Evolutionary conservation across 1,284 basidiomycete genomes (phyloP), one percentile per base, ranked within the genome.

Genomic region (Megacollybia platyphylla): DNA sequence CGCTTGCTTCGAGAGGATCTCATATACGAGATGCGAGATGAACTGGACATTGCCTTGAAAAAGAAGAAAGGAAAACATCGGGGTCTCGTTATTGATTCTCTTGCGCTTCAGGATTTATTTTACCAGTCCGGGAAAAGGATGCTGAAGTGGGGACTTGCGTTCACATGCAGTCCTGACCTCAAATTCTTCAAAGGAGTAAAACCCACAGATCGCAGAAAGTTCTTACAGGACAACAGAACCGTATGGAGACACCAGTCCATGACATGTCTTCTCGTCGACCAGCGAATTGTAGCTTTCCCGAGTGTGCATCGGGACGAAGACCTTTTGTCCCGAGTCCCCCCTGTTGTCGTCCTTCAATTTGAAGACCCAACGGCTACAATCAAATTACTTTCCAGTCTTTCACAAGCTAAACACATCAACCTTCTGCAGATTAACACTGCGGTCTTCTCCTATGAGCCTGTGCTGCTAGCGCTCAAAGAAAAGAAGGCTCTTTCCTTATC

Each of bases 1-100:
- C 69, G 79, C 6, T 59, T 82, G 7, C 54, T 79, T 7, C 59
- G 79, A 2, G 79, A 81, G 50, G 79, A 82, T 43, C 76, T 82
- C 73, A 46, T 81, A 2, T 61, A 69, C 47, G 76, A 82, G 50
- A 64, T 82, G 52, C 64, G 65, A 18, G 79, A 82, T 15, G 79
- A 80, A 48, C 49, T 79, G 5, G 62, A 67, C 38, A 60, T 68
- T 10, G 62, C 60, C 1, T 47, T 60, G 2, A 59, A 60, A 7
- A 61, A 62, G 55, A 76, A 72, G 53, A 68, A 68, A 44, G 70
- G 71, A 0, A 48, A 56, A 7, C 63, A 60, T 38, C 60, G 69
- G 2, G 68, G 70, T 0, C 47, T 68, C 2, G 53, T 62, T 17
- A 49, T 77, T 2, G 57, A 70, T 9, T 64, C 61, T 0, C 51